These are phyloP conservation scores for Candida golubevii DNA, from an alignment of 805 yeast genomes.

Conservation along the genomic window DNA sequence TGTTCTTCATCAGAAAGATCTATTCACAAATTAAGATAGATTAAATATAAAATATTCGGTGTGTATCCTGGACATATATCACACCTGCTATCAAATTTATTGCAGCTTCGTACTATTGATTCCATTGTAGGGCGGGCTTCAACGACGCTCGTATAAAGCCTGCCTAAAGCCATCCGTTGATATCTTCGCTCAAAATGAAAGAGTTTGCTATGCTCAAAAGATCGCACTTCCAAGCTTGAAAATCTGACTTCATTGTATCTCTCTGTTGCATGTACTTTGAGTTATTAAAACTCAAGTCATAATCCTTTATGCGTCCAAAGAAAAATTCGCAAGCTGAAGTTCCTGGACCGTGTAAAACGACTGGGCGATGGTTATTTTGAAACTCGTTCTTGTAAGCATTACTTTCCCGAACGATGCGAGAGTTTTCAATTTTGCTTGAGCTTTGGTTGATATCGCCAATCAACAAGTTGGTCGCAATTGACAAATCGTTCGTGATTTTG, in stretches of 20 bases:
- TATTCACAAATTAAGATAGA: conserved; percentile 87
- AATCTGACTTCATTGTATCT: not conserved
- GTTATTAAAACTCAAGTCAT: conserved; percentile 25
- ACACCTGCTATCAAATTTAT: too few relatives aligned
- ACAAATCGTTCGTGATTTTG: conserved; percentile 36
- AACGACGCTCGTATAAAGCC: too few relatives aligned
- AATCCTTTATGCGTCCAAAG: conserved; percentile 22
- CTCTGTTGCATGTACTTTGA: not conserved
- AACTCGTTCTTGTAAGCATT: not conserved
- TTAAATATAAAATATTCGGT: conserved; percentile 11
- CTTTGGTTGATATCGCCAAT: conserved; percentile 19
- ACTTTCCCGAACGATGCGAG: conserved; percentile 2
- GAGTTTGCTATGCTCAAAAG: conserved; percentile 19
- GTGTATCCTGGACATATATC: too few relatives aligned
- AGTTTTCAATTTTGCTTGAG: not conserved
- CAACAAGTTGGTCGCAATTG: conserved; percentile 30
- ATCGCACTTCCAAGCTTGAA: conserved; percentile 17
- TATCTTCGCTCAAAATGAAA: conserved; percentile 28
- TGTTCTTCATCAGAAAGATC: conserved; percentile 71
- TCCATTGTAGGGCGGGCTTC: too few relatives aligned
- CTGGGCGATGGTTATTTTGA: not conserved
- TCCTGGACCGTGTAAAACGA: conserved; percentile 20
- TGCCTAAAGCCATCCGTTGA: conserved; percentile 34
- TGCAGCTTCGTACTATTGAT: too few relatives aligned
- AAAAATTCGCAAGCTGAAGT: conserved; percentile 19